Evolutionary conservation across 768 basidiomycete genomes (phyloP), one percentile per base, ranked within the genome.

Genomic region (Boletus reticulatus): DNA sequence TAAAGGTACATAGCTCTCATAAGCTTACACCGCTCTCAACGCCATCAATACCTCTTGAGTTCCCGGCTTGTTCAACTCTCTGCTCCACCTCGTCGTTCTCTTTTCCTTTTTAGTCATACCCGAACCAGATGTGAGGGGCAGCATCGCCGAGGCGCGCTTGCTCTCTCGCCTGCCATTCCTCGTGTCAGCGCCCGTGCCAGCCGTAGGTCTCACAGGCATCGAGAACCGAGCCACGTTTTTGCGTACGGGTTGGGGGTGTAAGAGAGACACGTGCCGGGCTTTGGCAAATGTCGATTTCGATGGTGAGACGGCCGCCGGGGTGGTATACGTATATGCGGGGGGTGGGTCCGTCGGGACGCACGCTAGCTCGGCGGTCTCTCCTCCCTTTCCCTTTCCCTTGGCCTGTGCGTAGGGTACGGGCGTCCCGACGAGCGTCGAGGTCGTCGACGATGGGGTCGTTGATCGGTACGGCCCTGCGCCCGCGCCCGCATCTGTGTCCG

Each of bases 31-130:
- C 43, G 9, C 47, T 27, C 48, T 46, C 11, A 70, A 37, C 20
- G 48, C 55, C 12, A 44, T 59, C 36, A 69, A 45, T 1, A 66
- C 50, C 39, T 64, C 64, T 44, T 64, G 66, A 14, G 62, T 68
- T 27, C 68, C 66, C 2, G 62, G 54, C 17, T 59, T 61, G 7
- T 38, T 51, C 53, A 64, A 9, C 45, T 66, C 62, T 50, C 17
- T 56, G 14, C 54, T 59, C 64, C 56, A 66, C 20, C 60, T 47
- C 8, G 56, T 59, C 17, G 16, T 14, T 42, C 60, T 51, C 44
- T 49, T 70, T n/a, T 53, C 68, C 48, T 46, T 57, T 52, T 50
- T 57, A 13, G 43, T 8, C 45, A 32, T 9, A 14, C 42, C 31
- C 6, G 47, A 12, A 19, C 34, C 20, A 11, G 48, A 41, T 11